Evolutionary conservation across 805 yeast genomes (phyloP).

Genomic region (Dipodascopsis uninucleata): DNA sequence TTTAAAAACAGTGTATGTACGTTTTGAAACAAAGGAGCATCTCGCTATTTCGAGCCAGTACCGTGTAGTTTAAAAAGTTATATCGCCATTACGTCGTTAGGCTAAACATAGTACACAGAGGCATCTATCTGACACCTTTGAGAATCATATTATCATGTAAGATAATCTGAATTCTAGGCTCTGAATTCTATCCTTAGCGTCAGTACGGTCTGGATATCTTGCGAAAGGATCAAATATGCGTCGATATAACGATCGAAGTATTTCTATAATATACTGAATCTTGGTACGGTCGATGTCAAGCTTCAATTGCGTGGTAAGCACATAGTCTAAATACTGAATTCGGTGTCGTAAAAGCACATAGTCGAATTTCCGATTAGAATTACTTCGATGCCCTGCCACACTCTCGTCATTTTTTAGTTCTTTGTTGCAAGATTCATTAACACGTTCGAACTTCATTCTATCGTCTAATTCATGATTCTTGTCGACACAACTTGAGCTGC

Average conservation of each 20-base stretch:
- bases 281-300: slow-evolving; percentile 15
- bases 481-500: neutral
- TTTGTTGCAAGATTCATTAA: neutral
- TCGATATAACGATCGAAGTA: slow-evolving; percentile 8
- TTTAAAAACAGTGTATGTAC: too few relatives aligned
- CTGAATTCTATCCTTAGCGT: slow-evolving; percentile 16
- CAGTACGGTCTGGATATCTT: slow-evolving; percentile 20
- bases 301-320: slow-evolving; percentile 13
- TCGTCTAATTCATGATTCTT: neutral
- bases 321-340: slow-evolving; percentile 13
- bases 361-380: slow-evolving; percentile 5
- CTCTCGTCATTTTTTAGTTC: slow-evolving; percentile 4
- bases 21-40: too few relatives aligned
- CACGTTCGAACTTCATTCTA: neutral
- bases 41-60: too few relatives aligned
- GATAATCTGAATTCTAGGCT: slow-evolving; percentile 16
- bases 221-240: slow-evolving; percentile 18
- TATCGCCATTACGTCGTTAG: too few relatives aligned
- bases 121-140: too few relatives aligned
- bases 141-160: too few relatives aligned
- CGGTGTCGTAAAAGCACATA: slow-evolving; percentile 4
- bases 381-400: neutral
- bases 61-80: too few relatives aligned
- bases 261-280: neutral
- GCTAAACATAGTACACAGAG: too few relatives aligned